phyloP scores from a whole-genome alignment of 2,329 filamentous ascomycete species.

The Trichocomaceae sp. region DNA sequence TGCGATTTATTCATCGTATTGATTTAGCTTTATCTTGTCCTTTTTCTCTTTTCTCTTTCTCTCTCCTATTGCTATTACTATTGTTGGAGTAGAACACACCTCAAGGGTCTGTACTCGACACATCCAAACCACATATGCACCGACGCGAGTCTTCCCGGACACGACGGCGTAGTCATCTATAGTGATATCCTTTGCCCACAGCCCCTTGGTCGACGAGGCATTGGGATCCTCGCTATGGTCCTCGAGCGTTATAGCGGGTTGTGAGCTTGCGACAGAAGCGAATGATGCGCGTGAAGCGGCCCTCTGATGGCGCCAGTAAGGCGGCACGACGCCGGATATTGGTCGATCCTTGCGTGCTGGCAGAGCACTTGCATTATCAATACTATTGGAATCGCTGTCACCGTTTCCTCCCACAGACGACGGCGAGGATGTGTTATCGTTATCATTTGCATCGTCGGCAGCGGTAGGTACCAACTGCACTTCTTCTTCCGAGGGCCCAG shows the following conservation, averaged over 20 bases:
- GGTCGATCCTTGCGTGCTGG: constrained; percentile 18
- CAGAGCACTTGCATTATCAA: neutral
- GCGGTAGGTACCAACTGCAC: constrained; percentile 2
- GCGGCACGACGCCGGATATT: constrained; percentile 33
- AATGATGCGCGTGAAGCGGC: constrained; percentile 37
- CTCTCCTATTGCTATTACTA: neutral
- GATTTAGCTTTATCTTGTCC: constrained; percentile 13
- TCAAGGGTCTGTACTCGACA: constrained; percentile 79
- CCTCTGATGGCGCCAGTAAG: constrained; percentile 42
- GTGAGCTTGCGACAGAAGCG: constrained; percentile 22
- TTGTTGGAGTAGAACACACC: constrained; percentile 45
- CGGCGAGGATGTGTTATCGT: neutral
- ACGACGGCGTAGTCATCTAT: constrained; percentile 59
- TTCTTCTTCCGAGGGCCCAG: neutral
- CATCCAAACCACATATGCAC: constrained; percentile 95
- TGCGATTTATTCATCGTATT: constrained; percentile 21
- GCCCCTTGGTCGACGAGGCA: constrained; percentile 50
- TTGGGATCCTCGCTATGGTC: constrained; percentile 56
- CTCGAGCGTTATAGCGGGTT: constrained; percentile 51
- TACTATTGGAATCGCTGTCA: neutral
- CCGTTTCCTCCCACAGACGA: neutral
- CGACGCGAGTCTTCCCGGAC: constrained; percentile 54
- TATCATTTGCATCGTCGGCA: neutral
- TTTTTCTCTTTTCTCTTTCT: neutral
- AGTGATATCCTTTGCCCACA: constrained; percentile 57